Percentiles rank a stretch among this genome's conserved stretches.
These are phyloP conservation scores for Grifola frondosa DNA, from an alignment of 1,284 basidiomycete genomes.

Conservation along the genomic window DNA sequence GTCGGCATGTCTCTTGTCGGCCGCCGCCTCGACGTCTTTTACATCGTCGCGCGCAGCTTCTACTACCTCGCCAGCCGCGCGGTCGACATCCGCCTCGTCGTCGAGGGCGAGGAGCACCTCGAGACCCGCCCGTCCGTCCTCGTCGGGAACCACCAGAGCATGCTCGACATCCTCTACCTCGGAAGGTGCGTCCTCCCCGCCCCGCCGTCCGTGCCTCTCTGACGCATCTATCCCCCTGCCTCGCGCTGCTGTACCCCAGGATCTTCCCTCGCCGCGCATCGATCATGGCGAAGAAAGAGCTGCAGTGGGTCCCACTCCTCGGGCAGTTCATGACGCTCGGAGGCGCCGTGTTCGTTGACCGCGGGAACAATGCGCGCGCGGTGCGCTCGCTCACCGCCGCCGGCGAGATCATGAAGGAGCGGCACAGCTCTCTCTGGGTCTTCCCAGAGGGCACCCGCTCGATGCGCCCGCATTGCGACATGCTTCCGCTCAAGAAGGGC, in stretches of 20 bases:
- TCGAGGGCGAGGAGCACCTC: slow-evolving; percentile 88
- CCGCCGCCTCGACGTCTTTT: slow-evolving; percentile 82
- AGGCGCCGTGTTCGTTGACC: slow-evolving; percentile 93
- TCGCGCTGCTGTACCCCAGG: slow-evolving; percentile 39
- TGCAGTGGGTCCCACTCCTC: slow-evolving; percentile 82
- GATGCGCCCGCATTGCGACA: slow-evolving; percentile 57
- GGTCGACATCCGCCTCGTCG: slow-evolving; percentile 70
- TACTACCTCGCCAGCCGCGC: slow-evolving; percentile 69
- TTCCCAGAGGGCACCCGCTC: slow-evolving; percentile 94
- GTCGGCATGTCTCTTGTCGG: slow-evolving; percentile 73
- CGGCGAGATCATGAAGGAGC: slow-evolving; percentile 78
- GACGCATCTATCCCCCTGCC: neutral
- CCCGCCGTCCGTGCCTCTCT: slow-evolving; percentile 4
- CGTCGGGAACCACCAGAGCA: slow-evolving; percentile 93
- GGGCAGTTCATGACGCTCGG: slow-evolving; percentile 92
- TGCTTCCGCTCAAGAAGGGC: slow-evolving; percentile 96
- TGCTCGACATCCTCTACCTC: slow-evolving; percentile 84
- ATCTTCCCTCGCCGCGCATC: slow-evolving; percentile 82
- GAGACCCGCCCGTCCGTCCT: slow-evolving; percentile 68
- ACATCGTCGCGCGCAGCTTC: slow-evolving; percentile 83
- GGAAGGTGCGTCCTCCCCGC: slow-evolving; percentile 57
- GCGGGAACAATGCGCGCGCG: slow-evolving; percentile 79
- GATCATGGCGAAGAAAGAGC: slow-evolving; percentile 94
- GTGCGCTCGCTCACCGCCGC: slow-evolving; percentile 78
- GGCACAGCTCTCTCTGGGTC: slow-evolving; percentile 81